Base-by-base conservation (phyloP, 2,329 filamentous ascomycete species). In the Fusarium sp. region DNA sequence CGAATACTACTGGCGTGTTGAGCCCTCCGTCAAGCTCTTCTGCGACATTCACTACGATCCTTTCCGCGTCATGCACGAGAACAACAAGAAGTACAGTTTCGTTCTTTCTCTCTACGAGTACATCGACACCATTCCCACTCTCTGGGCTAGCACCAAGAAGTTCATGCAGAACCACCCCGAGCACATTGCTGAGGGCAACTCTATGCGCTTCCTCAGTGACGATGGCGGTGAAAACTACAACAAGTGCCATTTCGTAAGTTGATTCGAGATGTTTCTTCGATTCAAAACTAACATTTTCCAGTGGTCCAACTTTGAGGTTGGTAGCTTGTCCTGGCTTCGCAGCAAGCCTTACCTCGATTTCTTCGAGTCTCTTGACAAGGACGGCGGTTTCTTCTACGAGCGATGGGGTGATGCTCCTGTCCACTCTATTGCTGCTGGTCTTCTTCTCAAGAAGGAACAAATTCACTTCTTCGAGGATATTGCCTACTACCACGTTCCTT, bases 261-360 rank as follows among this genome's bases (percentile, higher is more conserved):
- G 21, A 31, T 16, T 6, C 7, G 14, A 13, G 25, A 23, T 30
- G 7, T 6, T 11, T 23, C 13, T 6, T 9, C 9, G 5, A 43
- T 18, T 9, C 34, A 19, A 43, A 48, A 16, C 53, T 71, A 53
- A 76, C 57, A 69, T 79, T 16, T 81, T 72, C 21, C 63, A 95
- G 92, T 99, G 96, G 96, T 98, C 95, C 77, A 99, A 99, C 85
- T 99, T 99, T 74, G 96, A 99, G 81, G 91, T 99, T 73, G 96
- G 95, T 70, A 97, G 91, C 81, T 86, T 99, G 41, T 88, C 97
- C 76, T 99, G 96, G 94, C 88, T 99, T 57, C 91, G 96, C 70
- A 96, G 93, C 71, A 85, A 94, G 79, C 87, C 92, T 23, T 99
- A 99, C 82, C 83, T 91, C 45, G 95, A 98, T 81, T 99, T 90